Percentiles rank a stretch among this genome's conserved stretches.
Conservation (phyloP, 306 rosid species). For the Canavalia ensiformis region DNA sequence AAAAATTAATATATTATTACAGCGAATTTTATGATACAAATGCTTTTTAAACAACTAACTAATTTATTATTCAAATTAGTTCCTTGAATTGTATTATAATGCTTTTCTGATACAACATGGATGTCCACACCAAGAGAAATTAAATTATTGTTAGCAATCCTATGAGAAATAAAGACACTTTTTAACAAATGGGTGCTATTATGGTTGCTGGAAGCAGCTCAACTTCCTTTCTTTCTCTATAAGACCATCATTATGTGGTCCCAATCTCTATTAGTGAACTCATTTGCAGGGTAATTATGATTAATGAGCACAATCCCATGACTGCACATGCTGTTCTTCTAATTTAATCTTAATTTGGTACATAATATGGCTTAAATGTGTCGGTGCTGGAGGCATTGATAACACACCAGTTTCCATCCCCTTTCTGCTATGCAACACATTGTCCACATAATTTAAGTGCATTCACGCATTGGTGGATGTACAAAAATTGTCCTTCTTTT, state of each 20-base stretch:
- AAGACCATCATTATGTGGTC: conserved; percentile 59
- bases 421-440: conserved; percentile 33
- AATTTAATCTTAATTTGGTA: conserved; percentile 30
- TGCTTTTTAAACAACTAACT: background rate
- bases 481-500: background rate
- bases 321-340: conserved; percentile 58
- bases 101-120: background rate
- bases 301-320: conserved; percentile 51
- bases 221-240: conserved; percentile 47
- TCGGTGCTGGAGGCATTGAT: conserved; percentile 38
- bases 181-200: conserved; percentile 61
- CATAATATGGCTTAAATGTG: conserved; percentile 9
- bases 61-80: background rate
- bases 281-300: conserved; percentile 57
- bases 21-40: background rate
- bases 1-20: background rate
- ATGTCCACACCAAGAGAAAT: background rate
- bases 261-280: conserved; percentile 53
- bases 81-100: background rate
- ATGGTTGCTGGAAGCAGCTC: conserved; percentile 54
- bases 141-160: conserved; percentile 28
- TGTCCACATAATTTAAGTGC: background rate
- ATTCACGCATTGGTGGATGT: background rate
- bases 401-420: background rate
- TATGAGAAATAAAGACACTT: conserved; percentile 7